A percentile compares a stretch with the other conserved stretches of the same genome.
Evolutionary conservation across 129 eudicot genomes (phyloP).

Genomic region (Tagetes patula): DNA sequence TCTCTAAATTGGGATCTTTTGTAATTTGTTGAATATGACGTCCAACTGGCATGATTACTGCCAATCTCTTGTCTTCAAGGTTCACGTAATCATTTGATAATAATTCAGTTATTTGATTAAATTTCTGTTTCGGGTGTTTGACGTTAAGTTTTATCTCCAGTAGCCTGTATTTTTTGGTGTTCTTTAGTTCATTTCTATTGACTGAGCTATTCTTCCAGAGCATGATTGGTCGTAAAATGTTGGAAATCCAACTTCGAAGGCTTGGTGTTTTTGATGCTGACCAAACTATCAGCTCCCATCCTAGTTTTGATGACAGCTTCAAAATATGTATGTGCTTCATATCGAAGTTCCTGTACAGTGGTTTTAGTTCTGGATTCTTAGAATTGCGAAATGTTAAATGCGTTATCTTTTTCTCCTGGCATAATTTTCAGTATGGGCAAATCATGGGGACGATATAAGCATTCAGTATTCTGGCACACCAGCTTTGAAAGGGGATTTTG

Average conservation of each 20-base stretch:
- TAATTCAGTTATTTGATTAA: background rate
- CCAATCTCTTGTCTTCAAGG: constrained; percentile 8
- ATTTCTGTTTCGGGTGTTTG: background rate
- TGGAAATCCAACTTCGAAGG: constrained; percentile 88
- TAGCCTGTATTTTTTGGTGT: background rate
- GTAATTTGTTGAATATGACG: constrained; percentile 1
- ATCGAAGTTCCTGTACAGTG: background rate
- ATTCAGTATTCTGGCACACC: constrained; percentile 98
- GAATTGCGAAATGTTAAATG: constrained; percentile 14
- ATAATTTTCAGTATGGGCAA: constrained; percentile 78
- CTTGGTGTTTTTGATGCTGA: constrained; percentile 85
- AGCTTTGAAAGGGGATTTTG: constrained; percentile 96
- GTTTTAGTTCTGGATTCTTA: constrained; percentile 6
- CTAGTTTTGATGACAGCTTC: constrained; percentile 66
- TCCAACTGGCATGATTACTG: constrained; percentile 8
- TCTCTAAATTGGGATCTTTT: constrained; percentile 12
- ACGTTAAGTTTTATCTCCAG: background rate
- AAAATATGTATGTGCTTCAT: constrained; percentile 45
- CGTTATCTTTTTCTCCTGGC: background rate
- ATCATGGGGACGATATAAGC: constrained; percentile 97
- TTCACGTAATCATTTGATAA: constrained; percentile 10
- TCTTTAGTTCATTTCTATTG: constrained; percentile 16
- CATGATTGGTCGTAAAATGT: constrained; percentile 89
- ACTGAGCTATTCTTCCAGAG: constrained; percentile 50
- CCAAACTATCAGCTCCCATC: constrained; percentile 66